Base-by-base conservation (phyloP, 345 rosid species). In the Eucalyptus leucophloia region DNA sequence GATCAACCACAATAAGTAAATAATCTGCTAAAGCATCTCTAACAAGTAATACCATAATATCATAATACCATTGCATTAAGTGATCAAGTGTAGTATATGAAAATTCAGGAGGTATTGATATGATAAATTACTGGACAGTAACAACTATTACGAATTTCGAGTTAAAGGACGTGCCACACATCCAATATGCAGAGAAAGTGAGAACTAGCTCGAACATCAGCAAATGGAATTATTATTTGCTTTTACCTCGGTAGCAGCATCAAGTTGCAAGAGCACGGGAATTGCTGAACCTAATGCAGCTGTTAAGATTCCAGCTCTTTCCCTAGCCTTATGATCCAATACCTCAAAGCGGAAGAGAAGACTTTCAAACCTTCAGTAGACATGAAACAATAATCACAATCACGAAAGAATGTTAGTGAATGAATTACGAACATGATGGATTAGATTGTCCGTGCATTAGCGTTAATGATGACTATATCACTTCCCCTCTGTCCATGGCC, bases 301-400 rank as follows among this genome's bases (percentile, higher is more conserved):
- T 81, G 98, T 89, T 93, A 98, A 94, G 89, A 96, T 93, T 90
- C 99, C 99, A 88, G 99, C 99, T 94, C 98, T 96, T 93, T 98
- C 99, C 90, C 99, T 94, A 86, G 98, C 96, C 92, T 96, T 98
- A 92, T 97, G 99, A 96, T 97, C 99, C 94, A 97, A 93, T 62
- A 97, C 99, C 94, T 98, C 99, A 89, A 98, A 92, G 92, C 96
- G 97, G 92, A 96, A 98, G 82, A 98, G 88, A 91, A 98, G 94
- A 88, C 87, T 83, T 95, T 98, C 99, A 30, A 98, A 92, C 95
- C 99, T 98, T 94, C 51, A 88, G 32, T 34, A 87, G 28, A 80
- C 40, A 58, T 45, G 32, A 67, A 44, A 24, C 28, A 58, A 56
- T 86, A 47, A 58, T 21, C 88, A 42, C 50, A 42, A 50, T 18